Evolutionary conservation across 352 stramenopile genomes (phyloP).

Genomic region (Pythium brachiatum): DNA sequence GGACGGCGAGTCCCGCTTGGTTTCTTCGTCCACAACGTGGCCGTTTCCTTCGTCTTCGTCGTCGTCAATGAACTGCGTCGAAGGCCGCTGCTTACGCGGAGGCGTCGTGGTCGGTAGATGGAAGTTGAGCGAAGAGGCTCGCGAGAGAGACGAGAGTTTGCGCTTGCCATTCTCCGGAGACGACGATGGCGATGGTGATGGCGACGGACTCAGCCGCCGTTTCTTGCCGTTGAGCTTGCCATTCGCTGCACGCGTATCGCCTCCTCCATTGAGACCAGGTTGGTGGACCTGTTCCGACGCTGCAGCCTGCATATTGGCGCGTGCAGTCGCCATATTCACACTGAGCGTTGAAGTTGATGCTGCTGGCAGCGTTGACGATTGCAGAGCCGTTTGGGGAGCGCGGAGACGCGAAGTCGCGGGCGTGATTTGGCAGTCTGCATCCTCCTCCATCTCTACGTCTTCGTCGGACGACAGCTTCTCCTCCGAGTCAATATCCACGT

Average conservation of each 20-base stretch:
- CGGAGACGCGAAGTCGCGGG: not conserved
- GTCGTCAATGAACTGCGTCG: constrained; percentile 14
- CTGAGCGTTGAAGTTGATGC: constrained; percentile 11
- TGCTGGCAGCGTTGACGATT: not conserved
- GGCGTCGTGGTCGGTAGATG: not conserved
- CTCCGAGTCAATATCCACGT: constrained; percentile 23
- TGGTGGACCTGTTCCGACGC: not conserved
- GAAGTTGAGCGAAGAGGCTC: constrained; percentile 17
- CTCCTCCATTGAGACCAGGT: not conserved
- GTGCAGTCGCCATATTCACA: constrained; percentile 11
- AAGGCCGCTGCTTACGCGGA: not conserved
- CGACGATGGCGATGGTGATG: not conserved
- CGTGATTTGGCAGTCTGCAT: not conserved
- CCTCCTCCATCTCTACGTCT: constrained; percentile 20
- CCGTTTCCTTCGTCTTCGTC: constrained; percentile 17
- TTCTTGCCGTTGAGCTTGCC: constrained; percentile 19
- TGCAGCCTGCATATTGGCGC: constrained; percentile 9
- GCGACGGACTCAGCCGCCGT: constrained; percentile 20
- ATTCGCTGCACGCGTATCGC: not conserved
- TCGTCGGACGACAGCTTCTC: constrained; percentile 26
- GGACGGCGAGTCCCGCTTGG: not conserved
- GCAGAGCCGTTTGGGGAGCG: not conserved
- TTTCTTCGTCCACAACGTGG: constrained; percentile 18
- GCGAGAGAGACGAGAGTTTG: not conserved
- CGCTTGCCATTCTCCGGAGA: not conserved